Evolutionary conservation across 495 filamentous ascomycete genomes (phyloP), one percentile per base, ranked within the genome.

Genomic region (Xylaria sp.): DNA sequence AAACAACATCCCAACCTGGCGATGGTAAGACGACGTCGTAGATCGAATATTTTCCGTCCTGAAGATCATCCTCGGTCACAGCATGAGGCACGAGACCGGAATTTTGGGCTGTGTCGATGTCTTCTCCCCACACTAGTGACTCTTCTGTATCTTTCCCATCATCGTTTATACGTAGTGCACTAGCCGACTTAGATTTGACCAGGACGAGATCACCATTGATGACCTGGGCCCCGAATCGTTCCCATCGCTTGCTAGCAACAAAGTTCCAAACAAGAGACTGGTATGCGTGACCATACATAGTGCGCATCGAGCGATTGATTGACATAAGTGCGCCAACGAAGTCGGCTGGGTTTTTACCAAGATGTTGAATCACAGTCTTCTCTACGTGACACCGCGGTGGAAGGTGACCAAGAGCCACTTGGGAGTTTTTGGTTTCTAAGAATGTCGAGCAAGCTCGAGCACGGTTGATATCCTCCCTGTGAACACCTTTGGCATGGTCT

Each of bases 211-310:
- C 96, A 12, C 96, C 96, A 72, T 93, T 90, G 31, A 98, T 85
- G 11, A 97, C 92, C 67, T 85, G 82, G 43, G 83, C 76, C 21
- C 91, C 94, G 76, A 89, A 93, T 24, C 85, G 83, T 50, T 88
- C 88, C 92, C 89, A 96, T 68, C 96, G 91, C 73, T 90, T 90
- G 67, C 90, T 90, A 17, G 87, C 93, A 31, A 90, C 93, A 68
- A 86, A 83, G 81, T 99, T 99, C 95, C 95, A 99, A 11, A 99
- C 91, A 12, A 94, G 86, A 6, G 92, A 95, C 78, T 99, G 96
- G 81, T 97, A 98, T 35, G 97, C 96, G 74, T 99, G 96, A 15
- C 97, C 90, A 73, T 99, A 99, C 93, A 98, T 98, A 44, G 93
- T 85, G 19, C 93, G 89, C 80, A 97, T 85, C 46, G 91, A 91